phyloP scores from a whole-genome alignment of 805 yeast genomes.

The Kodamaea kaohsiungensis region DNA sequence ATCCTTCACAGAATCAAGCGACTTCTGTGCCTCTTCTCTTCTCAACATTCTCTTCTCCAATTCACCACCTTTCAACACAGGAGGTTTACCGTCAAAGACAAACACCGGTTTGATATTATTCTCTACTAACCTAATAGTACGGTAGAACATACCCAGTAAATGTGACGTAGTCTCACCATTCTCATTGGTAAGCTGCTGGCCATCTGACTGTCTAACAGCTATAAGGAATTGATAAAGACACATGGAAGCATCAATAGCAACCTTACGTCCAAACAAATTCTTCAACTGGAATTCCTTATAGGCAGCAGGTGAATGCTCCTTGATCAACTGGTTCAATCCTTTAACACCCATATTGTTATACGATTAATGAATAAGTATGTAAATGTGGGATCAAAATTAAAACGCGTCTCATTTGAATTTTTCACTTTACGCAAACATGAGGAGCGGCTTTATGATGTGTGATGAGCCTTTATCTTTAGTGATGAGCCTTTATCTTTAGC shows the following conservation, averaged over 20 bases:
- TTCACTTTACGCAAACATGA: neutral
- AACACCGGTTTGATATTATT: slow-evolving; percentile 95
- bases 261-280: slow-evolving; percentile 86
- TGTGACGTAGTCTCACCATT: slow-evolving; percentile 92
- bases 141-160: slow-evolving; percentile 92
- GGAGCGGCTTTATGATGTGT: neutral
- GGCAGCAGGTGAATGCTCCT: slow-evolving; percentile 88
- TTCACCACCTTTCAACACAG: slow-evolving; percentile 90
- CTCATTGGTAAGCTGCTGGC: slow-evolving; percentile 86
- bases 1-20: slow-evolving; percentile 73
- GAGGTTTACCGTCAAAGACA: slow-evolving; percentile 98
- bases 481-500: neutral
- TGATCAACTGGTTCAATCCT: slow-evolving; percentile 77
- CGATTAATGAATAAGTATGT: neutral
- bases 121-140: slow-evolving; percentile 87
- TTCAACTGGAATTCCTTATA: slow-evolving; percentile 79
- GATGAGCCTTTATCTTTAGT: neutral
- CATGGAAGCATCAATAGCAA: slow-evolving; percentile 98
- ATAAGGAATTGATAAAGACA: slow-evolving; percentile 92
- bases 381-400: neutral
- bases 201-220: slow-evolving; percentile 96
- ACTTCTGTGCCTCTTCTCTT: slow-evolving; percentile 80
- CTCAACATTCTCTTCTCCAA: slow-evolving; percentile 79
- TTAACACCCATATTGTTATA: slow-evolving; percentile 28
- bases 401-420: slow-evolving; percentile 1